These are phyloP conservation scores for Scheffersomyces stambukii DNA, from an alignment of 1,139 yeast genomes.

Conservation along the genomic window DNA sequence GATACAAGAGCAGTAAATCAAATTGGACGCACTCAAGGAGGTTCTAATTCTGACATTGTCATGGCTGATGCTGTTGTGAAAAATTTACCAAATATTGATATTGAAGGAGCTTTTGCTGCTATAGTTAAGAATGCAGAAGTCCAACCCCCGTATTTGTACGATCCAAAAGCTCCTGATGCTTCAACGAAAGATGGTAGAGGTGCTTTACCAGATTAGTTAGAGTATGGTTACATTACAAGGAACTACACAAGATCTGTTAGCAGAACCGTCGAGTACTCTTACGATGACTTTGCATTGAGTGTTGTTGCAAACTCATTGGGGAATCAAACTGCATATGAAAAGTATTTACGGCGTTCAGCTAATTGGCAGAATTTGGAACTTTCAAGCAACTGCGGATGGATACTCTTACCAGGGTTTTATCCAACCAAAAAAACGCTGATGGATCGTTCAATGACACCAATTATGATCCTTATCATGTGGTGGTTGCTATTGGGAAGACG, in stretches of 20 bases:
- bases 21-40: conserved; percentile 39
- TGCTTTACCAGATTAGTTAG: conserved; percentile 28
- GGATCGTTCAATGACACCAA: conserved; percentile 22
- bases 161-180: conserved; percentile 24
- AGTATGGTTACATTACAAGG: conserved; percentile 25
- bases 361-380: conserved; percentile 40
- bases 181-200: conserved; percentile 28
- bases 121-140: conserved; percentile 36
- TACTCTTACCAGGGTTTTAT: conserved; percentile 27
- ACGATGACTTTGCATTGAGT: conserved; percentile 32
- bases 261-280: conserved; percentile 35
- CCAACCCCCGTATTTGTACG: conserved; percentile 22
- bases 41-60: conserved; percentile 36
- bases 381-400: conserved; percentile 16
- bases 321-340: conserved; percentile 17
- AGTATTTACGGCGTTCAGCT: conserved; percentile 29
- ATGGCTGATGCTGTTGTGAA: conserved; percentile 36
- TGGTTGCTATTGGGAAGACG: conserved; percentile 41
- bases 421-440: conserved; percentile 28
- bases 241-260: conserved; percentile 29
- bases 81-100: conserved; percentile 20
- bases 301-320: conserved; percentile 32
- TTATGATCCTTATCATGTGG: conserved; percentile 28
- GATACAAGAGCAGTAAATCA: conserved; percentile 37
- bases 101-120: conserved; percentile 30